A percentile compares a stretch with the other conserved stretches of the same genome.
phyloP scores from a whole-genome alignment of 352 stramenopile species.

The Proteromonas lacertae region DNA sequence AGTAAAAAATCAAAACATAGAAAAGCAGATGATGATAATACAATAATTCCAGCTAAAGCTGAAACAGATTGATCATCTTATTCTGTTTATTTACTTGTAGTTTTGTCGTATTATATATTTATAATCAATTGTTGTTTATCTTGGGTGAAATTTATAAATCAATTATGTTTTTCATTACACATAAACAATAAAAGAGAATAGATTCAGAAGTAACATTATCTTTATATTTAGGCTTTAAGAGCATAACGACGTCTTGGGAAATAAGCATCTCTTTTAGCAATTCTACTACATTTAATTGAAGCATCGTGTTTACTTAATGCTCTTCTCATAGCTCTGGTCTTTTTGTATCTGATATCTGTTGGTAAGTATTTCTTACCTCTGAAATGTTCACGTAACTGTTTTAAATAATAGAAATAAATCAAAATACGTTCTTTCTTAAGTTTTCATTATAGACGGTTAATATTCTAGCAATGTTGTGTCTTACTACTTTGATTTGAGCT shows the following conservation, averaged over 20 bases:
- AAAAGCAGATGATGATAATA: no score
- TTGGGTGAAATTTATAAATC: no score
- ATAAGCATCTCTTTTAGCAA: slow-evolving; percentile 67
- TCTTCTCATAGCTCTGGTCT: slow-evolving; percentile 86
- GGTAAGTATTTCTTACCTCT: slow-evolving; percentile 78
- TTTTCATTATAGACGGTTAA: slow-evolving; percentile 98
- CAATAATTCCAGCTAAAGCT: no score
- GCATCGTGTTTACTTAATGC: slow-evolving; percentile 57
- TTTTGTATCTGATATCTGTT: slow-evolving; percentile 87
- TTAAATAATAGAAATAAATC: background rate
- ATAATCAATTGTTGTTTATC: no score
- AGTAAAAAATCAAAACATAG: no score
- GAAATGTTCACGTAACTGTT: slow-evolving; percentile 46
- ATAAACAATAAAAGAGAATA: no score
- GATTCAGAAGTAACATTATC: no score
- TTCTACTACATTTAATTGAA: slow-evolving; percentile 13
- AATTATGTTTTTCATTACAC: no score
- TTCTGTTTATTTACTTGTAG: no score
- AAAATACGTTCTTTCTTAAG: slow-evolving; percentile 56
- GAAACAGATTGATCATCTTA: no score
- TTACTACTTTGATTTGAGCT: slow-evolving; percentile 90
- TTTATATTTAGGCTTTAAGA: no score
- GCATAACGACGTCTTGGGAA: slow-evolving; percentile 79
- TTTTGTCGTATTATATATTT: no score
- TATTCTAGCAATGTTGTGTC: slow-evolving; percentile 92